phyloP scores from a whole-genome alignment of 2,329 filamentous ascomycete species.

The Phyllosticta citriasiana region DNA sequence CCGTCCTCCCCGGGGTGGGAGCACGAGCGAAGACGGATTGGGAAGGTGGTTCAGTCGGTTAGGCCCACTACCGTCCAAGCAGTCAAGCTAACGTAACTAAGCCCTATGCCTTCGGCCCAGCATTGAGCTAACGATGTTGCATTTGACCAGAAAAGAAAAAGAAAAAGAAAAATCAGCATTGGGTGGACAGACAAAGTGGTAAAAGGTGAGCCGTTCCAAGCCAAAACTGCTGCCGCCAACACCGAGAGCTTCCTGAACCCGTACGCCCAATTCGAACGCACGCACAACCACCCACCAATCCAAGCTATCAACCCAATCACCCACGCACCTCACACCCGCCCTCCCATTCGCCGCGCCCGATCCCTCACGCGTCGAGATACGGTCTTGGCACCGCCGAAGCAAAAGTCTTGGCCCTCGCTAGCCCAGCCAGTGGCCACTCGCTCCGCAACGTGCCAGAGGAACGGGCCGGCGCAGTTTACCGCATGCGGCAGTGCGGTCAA shows the following conservation, averaged over 20 bases:
- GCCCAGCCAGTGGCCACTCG: background rate
- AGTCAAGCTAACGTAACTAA: background rate
- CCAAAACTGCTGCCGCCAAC: background rate
- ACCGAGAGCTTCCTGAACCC: background rate
- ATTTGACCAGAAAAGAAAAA: background rate
- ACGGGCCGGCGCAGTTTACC: background rate
- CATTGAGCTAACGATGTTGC: background rate
- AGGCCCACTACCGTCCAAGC: background rate
- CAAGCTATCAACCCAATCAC: background rate
- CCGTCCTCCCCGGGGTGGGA: background rate
- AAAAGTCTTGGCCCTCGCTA: background rate
- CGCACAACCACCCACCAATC: background rate
- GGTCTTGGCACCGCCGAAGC: background rate
- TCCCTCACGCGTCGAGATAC: background rate
- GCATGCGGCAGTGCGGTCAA: background rate
- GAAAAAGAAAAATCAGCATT: background rate
- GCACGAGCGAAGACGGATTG: constrained; percentile 4
- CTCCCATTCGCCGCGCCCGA: background rate
- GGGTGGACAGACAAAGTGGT: background rate
- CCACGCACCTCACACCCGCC: background rate
- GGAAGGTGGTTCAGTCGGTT: constrained; percentile 9
- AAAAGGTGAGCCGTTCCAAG: background rate
- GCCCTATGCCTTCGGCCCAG: background rate
- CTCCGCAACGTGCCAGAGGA: background rate
- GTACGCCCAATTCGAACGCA: background rate